A percentile compares a stretch with the other conserved stretches of the same genome.
phyloP scores from a whole-genome alignment of 2,329 filamentous ascomycete species.

The Colletotrichum spaethianum region DNA sequence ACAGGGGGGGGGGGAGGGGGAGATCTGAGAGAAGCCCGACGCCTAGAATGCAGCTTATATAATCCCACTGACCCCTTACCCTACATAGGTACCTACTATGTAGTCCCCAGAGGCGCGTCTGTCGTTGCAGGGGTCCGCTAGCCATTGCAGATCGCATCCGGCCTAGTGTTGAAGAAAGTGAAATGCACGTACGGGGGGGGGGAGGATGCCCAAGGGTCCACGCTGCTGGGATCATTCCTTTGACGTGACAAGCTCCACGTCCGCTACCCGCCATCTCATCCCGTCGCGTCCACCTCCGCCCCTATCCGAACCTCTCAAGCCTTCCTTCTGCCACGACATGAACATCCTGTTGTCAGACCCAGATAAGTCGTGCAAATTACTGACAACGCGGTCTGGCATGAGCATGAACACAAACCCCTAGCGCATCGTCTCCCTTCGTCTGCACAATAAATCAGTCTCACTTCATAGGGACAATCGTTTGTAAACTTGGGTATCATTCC shows the following conservation, averaged over 20 bases:
- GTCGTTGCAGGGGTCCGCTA: slow-evolving; percentile 27
- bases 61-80: neutral
- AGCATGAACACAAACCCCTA: neutral
- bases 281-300: neutral
- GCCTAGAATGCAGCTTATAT: slow-evolving; percentile 34
- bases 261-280: neutral
- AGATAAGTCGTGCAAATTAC: neutral
- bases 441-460: neutral
- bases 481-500: slow-evolving; percentile 40
- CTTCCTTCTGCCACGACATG: neutral
- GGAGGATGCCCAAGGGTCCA: slow-evolving; percentile 26
- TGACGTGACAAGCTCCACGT: slow-evolving; percentile 29
- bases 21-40: neutral
- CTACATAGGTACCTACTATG: too few relatives aligned
- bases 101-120: slow-evolving; percentile 39
- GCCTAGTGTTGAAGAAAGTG: slow-evolving; percentile 38
- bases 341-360: neutral
- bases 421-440: neutral
- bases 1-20: neutral
- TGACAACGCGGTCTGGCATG: neutral
- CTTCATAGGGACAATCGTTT: neutral
- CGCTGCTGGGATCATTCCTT: slow-evolving; percentile 23
- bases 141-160: slow-evolving; percentile 30
- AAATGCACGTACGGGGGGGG: slow-evolving; percentile 34
- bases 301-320: neutral